A percentile compares a stretch with the other conserved stretches of the same genome.
These are phyloP conservation scores for Ganoderma leucocontextum DNA, from an alignment of 1,284 basidiomycete species.

Conservation along the genomic window DNA sequence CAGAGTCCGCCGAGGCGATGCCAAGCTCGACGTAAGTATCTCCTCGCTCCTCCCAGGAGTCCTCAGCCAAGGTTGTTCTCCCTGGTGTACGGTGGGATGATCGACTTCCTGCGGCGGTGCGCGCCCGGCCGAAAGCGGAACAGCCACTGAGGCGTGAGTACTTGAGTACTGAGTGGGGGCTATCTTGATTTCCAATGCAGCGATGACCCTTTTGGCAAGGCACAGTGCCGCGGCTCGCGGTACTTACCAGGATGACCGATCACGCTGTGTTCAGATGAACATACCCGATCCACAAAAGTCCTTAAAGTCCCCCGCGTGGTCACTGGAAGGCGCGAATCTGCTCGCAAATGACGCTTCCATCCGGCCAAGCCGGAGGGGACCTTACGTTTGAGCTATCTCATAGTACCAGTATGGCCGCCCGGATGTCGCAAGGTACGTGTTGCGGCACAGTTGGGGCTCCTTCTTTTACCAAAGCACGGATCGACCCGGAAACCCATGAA, in stretches of 20 bases:
- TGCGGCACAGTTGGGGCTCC: not conserved
- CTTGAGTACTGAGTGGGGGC: too few relatives aligned
- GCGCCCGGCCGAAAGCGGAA: not conserved
- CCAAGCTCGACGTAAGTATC: too few relatives aligned
- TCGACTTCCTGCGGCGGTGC: not conserved
- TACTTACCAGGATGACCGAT: not conserved
- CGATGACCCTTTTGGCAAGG: not conserved
- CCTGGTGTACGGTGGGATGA: not conserved
- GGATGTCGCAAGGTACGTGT: not conserved
- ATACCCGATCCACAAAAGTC: not conserved
- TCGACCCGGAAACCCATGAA: not conserved
- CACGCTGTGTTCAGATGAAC: not conserved
- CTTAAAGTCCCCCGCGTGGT: not conserved
- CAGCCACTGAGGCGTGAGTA: not conserved
- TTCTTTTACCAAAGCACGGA: not conserved
- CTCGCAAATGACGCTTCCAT: not conserved
- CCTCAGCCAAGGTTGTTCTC: too few relatives aligned
- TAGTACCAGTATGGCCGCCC: not conserved
- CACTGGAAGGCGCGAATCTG: not conserved
- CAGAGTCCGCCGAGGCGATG: too few relatives aligned
- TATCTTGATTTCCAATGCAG: constrained; percentile 2
- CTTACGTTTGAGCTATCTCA: not conserved
- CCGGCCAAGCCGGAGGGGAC: not conserved
- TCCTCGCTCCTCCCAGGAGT: too few relatives aligned
- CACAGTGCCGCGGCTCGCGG: not conserved